Evolutionary conservation across 441 rosid species (phyloP).

Genomic region (Pelargonium cotyledonis): DNA sequence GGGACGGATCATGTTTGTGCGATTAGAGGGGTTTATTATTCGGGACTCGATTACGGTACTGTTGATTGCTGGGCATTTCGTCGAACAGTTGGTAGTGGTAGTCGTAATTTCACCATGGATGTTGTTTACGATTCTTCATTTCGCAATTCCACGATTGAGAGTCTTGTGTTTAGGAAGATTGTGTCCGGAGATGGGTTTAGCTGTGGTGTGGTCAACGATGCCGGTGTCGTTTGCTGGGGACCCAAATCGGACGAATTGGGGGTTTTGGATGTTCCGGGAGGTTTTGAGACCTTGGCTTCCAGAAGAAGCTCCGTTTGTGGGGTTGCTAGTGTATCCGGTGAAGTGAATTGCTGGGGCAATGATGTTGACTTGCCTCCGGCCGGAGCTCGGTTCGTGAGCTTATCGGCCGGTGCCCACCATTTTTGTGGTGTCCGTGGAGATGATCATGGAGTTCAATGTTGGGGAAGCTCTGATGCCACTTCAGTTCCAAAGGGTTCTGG

Average conservation of each 20-base stretch:
- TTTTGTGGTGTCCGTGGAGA: slow-evolving; percentile 84
- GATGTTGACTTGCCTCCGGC: slow-evolving; percentile 27
- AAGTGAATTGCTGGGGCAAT: slow-evolving; percentile 64
- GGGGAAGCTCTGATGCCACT: slow-evolving; percentile 68
- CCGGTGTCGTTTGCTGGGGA: slow-evolving; percentile 79
- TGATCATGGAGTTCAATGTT: slow-evolving; percentile 70
- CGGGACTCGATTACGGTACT: slow-evolving; percentile 15
- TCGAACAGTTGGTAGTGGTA: slow-evolving; percentile 10
- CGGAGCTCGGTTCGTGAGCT: slow-evolving; percentile 41
- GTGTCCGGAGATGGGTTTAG: slow-evolving; percentile 86
- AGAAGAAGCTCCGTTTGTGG: slow-evolving; percentile 53
- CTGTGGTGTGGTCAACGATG: slow-evolving; percentile 68
- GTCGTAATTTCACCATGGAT: not conserved
- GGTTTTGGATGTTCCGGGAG: slow-evolving; percentile 32
- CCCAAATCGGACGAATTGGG: slow-evolving; percentile 41
- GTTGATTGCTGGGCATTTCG: slow-evolving; percentile 28
- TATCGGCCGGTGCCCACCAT: slow-evolving; percentile 68
- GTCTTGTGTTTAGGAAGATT: slow-evolving; percentile 46
- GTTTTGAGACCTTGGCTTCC: slow-evolving; percentile 49
- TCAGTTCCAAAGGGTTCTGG: slow-evolving; percentile 63
- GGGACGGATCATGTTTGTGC: slow-evolving; percentile 26
- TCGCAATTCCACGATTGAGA: slow-evolving; percentile 12
- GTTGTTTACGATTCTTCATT: slow-evolving; percentile 3
- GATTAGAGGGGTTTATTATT: slow-evolving; percentile 22
- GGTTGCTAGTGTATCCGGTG: slow-evolving; percentile 40